phyloP scores from a whole-genome alignment of 1,284 basidiomycete species.

The Ceratobasidium sp. region DNA sequence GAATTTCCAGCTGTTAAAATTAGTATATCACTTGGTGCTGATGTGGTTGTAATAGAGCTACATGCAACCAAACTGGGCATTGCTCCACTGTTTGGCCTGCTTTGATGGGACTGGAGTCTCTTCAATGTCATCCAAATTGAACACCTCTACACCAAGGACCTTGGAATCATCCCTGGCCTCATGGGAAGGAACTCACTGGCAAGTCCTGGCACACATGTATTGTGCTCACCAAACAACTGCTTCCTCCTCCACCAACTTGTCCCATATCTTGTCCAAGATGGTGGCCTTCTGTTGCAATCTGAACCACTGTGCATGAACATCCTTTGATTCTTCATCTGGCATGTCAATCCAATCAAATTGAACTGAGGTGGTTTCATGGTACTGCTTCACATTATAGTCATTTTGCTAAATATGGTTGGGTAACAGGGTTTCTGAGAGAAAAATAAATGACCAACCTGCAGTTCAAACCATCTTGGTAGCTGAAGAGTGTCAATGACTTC shows the following conservation, averaged over 20 bases:
- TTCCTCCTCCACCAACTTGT: not conserved
- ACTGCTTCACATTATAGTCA: constrained; percentile 14
- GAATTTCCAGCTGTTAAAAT: constrained; percentile 1
- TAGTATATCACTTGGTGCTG: too few species aligned
- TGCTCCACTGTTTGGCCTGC: not conserved
- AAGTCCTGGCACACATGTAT: constrained; percentile 1
- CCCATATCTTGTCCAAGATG: not conserved
- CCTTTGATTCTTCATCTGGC: constrained; percentile 10
- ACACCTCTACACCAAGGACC: too few species aligned
- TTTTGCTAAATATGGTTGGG: not conserved
- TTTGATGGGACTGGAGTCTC: too few species aligned
- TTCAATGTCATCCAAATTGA: too few species aligned
- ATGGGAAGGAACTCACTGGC: not conserved
- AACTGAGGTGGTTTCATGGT: not conserved
- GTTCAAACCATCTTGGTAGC: not conserved
- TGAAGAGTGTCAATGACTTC: too few species aligned
- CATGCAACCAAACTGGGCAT: not conserved
- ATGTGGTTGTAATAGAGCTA: not conserved
- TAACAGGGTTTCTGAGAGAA: not conserved
- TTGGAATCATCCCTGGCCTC: not conserved
- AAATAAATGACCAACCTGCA: not conserved
- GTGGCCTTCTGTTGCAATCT: not conserved
- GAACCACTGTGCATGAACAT: not conserved
- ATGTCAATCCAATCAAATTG: not conserved
- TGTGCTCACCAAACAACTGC: not conserved